Evolutionary conservation across 306 rosid species (phyloP), one percentile per base, ranked within the genome.

Genomic region (Purshia tridentata): DNA sequence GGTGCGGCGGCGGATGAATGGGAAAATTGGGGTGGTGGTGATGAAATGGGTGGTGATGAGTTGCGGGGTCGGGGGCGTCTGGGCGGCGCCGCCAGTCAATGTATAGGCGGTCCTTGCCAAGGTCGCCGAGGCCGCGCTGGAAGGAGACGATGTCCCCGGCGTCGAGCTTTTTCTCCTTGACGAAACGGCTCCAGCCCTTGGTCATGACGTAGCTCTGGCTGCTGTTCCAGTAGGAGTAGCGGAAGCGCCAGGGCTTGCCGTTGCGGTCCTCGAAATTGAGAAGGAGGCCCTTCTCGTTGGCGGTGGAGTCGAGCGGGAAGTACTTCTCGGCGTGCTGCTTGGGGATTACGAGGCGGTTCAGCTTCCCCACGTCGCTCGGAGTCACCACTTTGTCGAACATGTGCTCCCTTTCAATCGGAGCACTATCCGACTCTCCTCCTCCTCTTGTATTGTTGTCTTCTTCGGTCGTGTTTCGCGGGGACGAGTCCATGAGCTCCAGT

Each of bases 171-270:
- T 93, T 93, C 80, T 93, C 98, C 48, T 93, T 91, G 0, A 93
- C 98, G 13, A 93, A 93, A 2, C 98, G 88, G 69, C 97, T 91
- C 98, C 98, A 93, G 0, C 98, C 98, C 61, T 93, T 93, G 9
- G 98, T 93, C 98, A 93, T 93, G 50, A 93, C 98, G 76, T 93
- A 93, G 83, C 98, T 93, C 81, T 93, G 98, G 83, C 97, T 91
- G 65, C 97, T 91, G 78, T 91, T 93, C 98, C 98, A 93, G 78
- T 93, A 93, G 0, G 97, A 91, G 86, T 93, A 93, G 40, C 98
- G 80, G 73, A 93, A 93, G 40, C 98, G 70, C 98, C 98, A 93
- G 2, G 83, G 65, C 81, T 91, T 91, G 0, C 97, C 98, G 50
- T 69, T 86, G 6, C 91, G 77, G 75, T 93, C 98, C 68, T 93